Conservation (phyloP, 2,329 filamentous ascomycete genomes). For the Drechslerella dactyloides region DNA sequence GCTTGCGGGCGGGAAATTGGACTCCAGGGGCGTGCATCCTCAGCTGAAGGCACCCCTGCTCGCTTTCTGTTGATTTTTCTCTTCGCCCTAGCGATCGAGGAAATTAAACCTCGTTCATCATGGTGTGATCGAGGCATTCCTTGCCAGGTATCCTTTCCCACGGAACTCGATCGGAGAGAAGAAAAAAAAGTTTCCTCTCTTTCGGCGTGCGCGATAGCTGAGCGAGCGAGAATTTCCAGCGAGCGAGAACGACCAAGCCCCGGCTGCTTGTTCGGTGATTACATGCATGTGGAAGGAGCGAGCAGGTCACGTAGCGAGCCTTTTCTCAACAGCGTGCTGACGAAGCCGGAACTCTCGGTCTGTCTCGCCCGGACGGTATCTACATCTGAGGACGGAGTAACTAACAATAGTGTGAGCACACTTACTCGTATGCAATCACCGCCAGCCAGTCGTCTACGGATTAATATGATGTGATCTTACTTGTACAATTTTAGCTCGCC, state of each 20-base stretch:
- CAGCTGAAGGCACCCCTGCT: constrained; percentile 43
- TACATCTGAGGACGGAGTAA: no score
- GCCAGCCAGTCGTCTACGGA: neutral
- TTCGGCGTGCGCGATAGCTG: constrained; percentile 39
- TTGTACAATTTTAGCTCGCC: neutral
- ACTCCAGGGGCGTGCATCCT: constrained; percentile 42
- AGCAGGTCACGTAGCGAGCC: constrained; percentile 7
- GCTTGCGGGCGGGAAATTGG: constrained; percentile 34
- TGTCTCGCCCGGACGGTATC: no score
- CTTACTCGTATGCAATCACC: no score
- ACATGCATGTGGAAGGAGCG: constrained; percentile 41
- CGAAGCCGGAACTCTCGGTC: constrained; percentile 3
- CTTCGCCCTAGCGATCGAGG: constrained; percentile 47
- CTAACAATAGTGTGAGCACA: no score
- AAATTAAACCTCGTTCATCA: constrained; percentile 50
- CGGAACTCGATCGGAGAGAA: neutral
- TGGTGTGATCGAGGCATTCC: constrained; percentile 25
- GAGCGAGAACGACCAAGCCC: no score
- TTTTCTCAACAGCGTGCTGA: neutral
- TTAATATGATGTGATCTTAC: neutral
- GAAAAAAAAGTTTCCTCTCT: constrained; percentile 17
- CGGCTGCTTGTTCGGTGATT: constrained; percentile 24
- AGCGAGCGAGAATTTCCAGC: constrained; percentile 21
- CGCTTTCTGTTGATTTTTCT: constrained; percentile 14
- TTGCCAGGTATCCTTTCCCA: constrained; percentile 12